A percentile compares a stretch with the other conserved stretches of the same genome.
Evolutionary conservation across 1,284 basidiomycete species (phyloP).

Genomic region (Leccinum subfulvum): DNA sequence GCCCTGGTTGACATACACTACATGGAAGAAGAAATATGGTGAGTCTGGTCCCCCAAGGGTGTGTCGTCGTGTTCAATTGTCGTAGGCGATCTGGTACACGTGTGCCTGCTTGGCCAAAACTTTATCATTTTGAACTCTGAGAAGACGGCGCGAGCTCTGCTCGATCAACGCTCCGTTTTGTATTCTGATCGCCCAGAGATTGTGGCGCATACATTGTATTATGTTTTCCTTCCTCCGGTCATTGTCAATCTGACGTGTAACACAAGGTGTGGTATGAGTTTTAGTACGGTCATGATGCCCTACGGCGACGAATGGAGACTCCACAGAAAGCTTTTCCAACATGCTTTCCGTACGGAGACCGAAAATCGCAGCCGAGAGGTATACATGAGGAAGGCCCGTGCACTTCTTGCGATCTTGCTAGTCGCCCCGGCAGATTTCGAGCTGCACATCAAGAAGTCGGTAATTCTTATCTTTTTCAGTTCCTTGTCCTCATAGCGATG

Average conservation of each 20-base stretch:
- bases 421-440: constrained; percentile 26
- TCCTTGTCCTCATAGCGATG: not conserved
- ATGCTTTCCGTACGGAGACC: constrained; percentile 22
- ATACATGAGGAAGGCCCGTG: constrained; percentile 18
- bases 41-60: not conserved
- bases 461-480: not conserved
- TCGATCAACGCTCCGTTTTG: constrained; percentile 26
- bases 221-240: not conserved
- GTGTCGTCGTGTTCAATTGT: not conserved
- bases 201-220: constrained; percentile 19
- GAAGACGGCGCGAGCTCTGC: constrained; percentile 22
- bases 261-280: constrained; percentile 22
- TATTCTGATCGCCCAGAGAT: constrained; percentile 28
- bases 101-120: constrained; percentile 23
- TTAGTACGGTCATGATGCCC: constrained; percentile 27
- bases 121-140: constrained; percentile 28
- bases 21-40: constrained; percentile 25
- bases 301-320: constrained; percentile 26
- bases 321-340: constrained; percentile 30
- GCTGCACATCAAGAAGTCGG: constrained; percentile 23
- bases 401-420: constrained; percentile 23
- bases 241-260: not conserved
- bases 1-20: constrained; percentile 27
- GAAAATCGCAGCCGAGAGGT: constrained; percentile 15
- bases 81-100: constrained; percentile 24